Evolutionary conservation across 2,329 filamentous ascomycete genomes (phyloP), one percentile per base, ranked within the genome.

Genomic region (Calonectria naviculata): DNA sequence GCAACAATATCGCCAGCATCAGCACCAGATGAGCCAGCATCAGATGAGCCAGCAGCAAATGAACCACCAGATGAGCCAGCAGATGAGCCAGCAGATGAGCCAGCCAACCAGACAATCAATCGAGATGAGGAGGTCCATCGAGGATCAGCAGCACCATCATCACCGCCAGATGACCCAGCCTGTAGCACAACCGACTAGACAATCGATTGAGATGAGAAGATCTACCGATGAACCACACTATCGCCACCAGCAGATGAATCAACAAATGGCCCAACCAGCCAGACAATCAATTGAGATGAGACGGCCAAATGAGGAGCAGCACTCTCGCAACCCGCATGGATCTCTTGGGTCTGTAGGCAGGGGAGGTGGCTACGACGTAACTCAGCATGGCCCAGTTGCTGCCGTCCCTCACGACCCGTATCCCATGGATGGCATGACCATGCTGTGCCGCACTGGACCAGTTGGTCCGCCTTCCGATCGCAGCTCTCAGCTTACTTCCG

Each of bases 391-490:
- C 4, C 88, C 92, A 28, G 90, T 94, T 71, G 87, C 91, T 5
- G 84, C 90, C 17, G 90, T 97, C 3, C 95, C 96, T 17, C 95
- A 98, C 78, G 97, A 98, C 77, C 95, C 97, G 12, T 98, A 98
- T 81, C 95, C 96, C 0, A 91, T 93, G 82, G 96, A 98, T 80
- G 96, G 95, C 5, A 98, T 98, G 95, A 98, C 96, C 0, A 97
- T 98, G 90, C 93, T 98, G 73, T 98, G 96, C 83, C 92, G 95
- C 71, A 92, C 94, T 44, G 93, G 92, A 7, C 89, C 92, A 69
- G 91, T 93, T 52, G 93, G 92, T 5, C 89, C 92, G 44, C 79
- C 80, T 19, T 84, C 90, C 84, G 83, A 95, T 88, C 83, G 82
- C 41, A 84, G 83, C 71, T 86, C 85, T 5, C 83, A 86, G 29